A percentile compares a stretch with the other conserved stretches of the same genome.
Conservation (phyloP, 1,284 basidiomycete genomes). For the Cutaneotrichosporon sp. region DNA sequence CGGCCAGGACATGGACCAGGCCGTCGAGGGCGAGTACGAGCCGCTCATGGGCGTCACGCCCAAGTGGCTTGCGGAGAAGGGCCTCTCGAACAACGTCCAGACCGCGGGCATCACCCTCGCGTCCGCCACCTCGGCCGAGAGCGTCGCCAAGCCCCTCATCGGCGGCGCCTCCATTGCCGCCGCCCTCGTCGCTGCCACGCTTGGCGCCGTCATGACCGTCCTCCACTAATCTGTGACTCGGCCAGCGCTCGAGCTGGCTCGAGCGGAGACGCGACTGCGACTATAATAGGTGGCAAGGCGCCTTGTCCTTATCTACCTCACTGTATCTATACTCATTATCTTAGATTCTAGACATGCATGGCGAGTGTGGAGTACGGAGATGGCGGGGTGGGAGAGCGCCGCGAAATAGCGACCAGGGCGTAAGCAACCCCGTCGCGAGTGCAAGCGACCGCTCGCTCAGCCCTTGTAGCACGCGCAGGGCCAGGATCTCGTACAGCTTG, state of each 20-base stretch:
- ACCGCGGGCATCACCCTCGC: constrained; percentile 1
- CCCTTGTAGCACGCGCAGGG: too few relatives aligned
- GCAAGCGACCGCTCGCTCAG: too few relatives aligned
- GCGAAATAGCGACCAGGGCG: too few relatives aligned
- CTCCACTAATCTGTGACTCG: neutral
- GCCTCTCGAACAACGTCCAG: constrained; percentile 20
- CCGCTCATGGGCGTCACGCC: constrained; percentile 35
- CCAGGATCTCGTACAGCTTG: too few relatives aligned
- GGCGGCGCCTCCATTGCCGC: neutral
- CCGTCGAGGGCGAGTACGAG: constrained; percentile 20
- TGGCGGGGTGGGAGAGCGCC: too few relatives aligned
- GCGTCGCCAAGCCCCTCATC: neutral
- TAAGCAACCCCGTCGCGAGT: too few relatives aligned
- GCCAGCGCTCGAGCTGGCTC: neutral
- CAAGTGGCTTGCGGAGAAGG: constrained; percentile 29
- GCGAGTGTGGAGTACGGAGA: neutral
- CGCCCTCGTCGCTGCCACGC: neutral
- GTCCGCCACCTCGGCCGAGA: neutral
- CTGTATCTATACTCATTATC: neutral
- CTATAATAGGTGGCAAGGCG: neutral
- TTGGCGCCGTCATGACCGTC: neutral
- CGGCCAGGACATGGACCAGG: constrained; percentile 37
- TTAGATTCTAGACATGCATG: neutral
- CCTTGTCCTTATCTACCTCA: neutral
- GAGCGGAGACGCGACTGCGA: neutral